phyloP scores from a whole-genome alignment of 2,329 filamentous ascomycete species.

The Fusarium vanettenii region DNA sequence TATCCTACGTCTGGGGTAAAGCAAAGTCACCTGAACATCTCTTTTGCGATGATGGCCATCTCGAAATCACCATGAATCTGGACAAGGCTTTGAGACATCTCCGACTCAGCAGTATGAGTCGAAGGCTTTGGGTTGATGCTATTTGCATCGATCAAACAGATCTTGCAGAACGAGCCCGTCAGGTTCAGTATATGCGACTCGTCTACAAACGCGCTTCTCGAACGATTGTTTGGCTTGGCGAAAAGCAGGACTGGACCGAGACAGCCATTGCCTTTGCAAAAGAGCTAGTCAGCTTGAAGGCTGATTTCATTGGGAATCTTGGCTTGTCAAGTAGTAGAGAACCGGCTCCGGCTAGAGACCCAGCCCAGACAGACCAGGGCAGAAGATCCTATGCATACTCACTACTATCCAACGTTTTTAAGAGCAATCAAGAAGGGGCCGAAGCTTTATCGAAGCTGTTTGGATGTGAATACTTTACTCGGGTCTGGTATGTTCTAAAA shows the following conservation, averaged over 20 bases:
- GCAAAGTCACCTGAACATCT: not conserved
- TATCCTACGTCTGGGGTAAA: not conserved
- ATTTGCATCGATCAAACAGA: not conserved
- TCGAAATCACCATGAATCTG: not conserved
- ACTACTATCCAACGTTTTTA: not conserved
- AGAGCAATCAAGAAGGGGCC: not conserved
- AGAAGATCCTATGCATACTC: not conserved
- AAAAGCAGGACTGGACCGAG: not conserved
- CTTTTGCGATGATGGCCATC: not conserved
- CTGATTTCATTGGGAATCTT: not conserved
- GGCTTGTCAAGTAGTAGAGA: not conserved
- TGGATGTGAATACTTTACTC: not conserved
- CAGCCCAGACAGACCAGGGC: not conserved
- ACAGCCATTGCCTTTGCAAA: not conserved
- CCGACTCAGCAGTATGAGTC: not conserved
- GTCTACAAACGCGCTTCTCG: not conserved
- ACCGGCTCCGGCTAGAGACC: not conserved
- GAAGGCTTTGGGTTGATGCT: not conserved
- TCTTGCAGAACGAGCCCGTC: not conserved
- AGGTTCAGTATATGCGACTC: not conserved
- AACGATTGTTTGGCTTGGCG: not conserved
- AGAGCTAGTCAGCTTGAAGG: not conserved
- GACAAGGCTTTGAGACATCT: not conserved
- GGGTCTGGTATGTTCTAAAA: not conserved
- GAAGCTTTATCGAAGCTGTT: not conserved